Evolutionary conservation across 2,329 filamentous ascomycete genomes (phyloP).

Genomic region (Alternaria gaisen): DNA sequence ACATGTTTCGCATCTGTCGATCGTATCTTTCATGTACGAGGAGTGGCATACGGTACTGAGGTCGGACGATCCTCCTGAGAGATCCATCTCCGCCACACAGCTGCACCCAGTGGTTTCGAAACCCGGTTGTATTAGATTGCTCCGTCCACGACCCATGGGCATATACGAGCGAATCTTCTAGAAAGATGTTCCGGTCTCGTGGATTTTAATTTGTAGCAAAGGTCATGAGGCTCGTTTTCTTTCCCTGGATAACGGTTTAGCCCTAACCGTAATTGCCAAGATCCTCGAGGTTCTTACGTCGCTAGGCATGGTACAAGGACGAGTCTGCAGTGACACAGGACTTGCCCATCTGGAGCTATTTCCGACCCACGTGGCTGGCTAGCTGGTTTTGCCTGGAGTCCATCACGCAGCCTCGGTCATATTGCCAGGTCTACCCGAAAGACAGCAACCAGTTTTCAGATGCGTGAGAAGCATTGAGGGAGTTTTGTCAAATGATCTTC

Average conservation of each 20-base stretch:
- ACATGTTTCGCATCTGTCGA: background rate
- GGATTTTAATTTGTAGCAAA: slow-evolving; percentile 25
- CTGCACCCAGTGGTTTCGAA: slow-evolving; percentile 27
- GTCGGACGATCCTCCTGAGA: slow-evolving; percentile 1
- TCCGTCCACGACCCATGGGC: slow-evolving; percentile 17
- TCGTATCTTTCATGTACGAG: slow-evolving; percentile 3
- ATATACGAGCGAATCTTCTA: slow-evolving; percentile 32
- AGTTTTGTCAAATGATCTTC: slow-evolving; percentile 9
- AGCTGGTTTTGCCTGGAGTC: background rate
- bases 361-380: background rate
- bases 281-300: slow-evolving; percentile 10
- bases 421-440: background rate
- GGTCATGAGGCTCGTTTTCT: slow-evolving; percentile 34
- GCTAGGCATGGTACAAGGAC: background rate
- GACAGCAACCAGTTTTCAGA: background rate
- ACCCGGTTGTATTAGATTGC: slow-evolving; percentile 33
- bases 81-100: background rate
- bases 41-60: background rate
- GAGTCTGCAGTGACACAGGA: background rate
- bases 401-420: background rate
- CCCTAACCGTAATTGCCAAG: background rate
- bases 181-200: slow-evolving; percentile 28
- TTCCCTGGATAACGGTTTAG: slow-evolving; percentile 10
- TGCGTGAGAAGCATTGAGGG: slow-evolving; percentile 5
- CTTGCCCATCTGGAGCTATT: background rate